A percentile compares a stretch with the other conserved stretches of the same genome.
Conservation (phyloP, 2,329 filamentous ascomycete genomes). For the Beauveria sp. region DNA sequence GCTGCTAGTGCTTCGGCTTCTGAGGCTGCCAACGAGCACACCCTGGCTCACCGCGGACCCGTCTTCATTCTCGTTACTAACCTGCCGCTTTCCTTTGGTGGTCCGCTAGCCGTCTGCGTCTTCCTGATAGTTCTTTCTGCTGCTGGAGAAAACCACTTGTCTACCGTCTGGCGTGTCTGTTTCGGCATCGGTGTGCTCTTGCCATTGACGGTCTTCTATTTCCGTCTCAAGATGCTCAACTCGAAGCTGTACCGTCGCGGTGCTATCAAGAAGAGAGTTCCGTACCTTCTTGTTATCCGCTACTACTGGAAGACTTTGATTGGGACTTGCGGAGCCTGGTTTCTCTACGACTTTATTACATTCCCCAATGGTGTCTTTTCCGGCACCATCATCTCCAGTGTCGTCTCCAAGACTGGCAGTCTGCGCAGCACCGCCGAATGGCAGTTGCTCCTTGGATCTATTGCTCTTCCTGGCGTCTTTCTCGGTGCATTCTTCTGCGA, state of each 20-base stretch:
- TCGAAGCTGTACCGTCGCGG: constrained; percentile 43
- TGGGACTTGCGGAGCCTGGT: constrained; percentile 48
- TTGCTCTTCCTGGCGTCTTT: constrained; percentile 41
- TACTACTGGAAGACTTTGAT: constrained; percentile 49
- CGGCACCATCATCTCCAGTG: constrained; percentile 33
- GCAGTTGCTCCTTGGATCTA: constrained; percentile 36
- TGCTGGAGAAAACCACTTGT: constrained; percentile 25
- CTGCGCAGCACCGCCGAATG: constrained; percentile 37
- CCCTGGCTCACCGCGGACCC: constrained; percentile 28
- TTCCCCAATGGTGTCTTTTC: constrained; percentile 41
- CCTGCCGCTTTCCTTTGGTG: constrained; percentile 22
- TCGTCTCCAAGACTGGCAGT: constrained; percentile 22
- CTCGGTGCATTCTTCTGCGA: constrained; percentile 41
- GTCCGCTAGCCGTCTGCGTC: constrained; percentile 32
- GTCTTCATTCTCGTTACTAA: constrained; percentile 41
- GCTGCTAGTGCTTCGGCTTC: constrained; percentile 37
- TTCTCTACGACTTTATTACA: constrained; percentile 42
- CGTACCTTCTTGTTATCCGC: constrained; percentile 39
- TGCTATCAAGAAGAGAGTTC: constrained; percentile 43
- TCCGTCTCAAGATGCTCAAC: constrained; percentile 45
- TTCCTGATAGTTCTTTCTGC: constrained; percentile 38
- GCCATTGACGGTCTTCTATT: constrained; percentile 47
- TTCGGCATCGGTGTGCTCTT: constrained; percentile 40
- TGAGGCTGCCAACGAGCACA: constrained; percentile 40
- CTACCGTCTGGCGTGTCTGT: constrained; percentile 39